Evolutionary conservation across 495 filamentous ascomycete genomes (phyloP).

Genomic region (Bombardia bombarda): DNA sequence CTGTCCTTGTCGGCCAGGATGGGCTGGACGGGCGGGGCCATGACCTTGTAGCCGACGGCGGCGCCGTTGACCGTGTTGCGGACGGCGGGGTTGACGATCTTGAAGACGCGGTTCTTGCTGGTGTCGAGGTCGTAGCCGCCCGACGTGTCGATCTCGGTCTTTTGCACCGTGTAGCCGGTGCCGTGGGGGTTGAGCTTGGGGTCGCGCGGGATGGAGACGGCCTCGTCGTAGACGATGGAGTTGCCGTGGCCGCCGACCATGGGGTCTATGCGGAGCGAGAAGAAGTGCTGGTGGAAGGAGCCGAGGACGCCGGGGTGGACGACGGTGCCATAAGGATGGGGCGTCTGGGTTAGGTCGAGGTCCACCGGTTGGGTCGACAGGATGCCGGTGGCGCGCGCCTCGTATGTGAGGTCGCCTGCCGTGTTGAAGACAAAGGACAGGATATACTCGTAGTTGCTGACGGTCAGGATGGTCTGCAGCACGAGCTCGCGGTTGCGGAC

Average conservation of each 20-base stretch:
- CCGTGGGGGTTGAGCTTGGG: conserved; percentile 68
- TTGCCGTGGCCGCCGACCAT: conserved; percentile 69
- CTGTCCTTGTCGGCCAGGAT: conserved; percentile 62
- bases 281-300: conserved; percentile 77
- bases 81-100: conserved; percentile 63
- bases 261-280: conserved; percentile 80
- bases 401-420: conserved; percentile 70
- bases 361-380: conserved; percentile 73
- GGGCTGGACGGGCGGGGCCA: conserved; percentile 66
- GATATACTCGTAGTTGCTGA: conserved; percentile 81
- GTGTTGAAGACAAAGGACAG: conserved; percentile 82
- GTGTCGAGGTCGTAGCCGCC: conserved; percentile 47
- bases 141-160: conserved; percentile 54
- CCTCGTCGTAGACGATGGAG: conserved; percentile 62
- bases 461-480: conserved; percentile 68
- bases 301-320: conserved; percentile 80
- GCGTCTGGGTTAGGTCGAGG: conserved; percentile 57
- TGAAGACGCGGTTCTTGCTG: conserved; percentile 62
- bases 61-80: conserved; percentile 67
- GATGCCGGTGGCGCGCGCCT: conserved; percentile 81
- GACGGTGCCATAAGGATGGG: conserved; percentile 73
- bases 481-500: conserved; percentile 65
- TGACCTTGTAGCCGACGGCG: conserved; percentile 73
- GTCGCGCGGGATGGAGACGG: conserved; percentile 38
- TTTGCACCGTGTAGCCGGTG: conserved; percentile 66